These are phyloP conservation scores for Glycine soja DNA, from an alignment of 306 rosid genomes.

Conservation along the genomic window DNA sequence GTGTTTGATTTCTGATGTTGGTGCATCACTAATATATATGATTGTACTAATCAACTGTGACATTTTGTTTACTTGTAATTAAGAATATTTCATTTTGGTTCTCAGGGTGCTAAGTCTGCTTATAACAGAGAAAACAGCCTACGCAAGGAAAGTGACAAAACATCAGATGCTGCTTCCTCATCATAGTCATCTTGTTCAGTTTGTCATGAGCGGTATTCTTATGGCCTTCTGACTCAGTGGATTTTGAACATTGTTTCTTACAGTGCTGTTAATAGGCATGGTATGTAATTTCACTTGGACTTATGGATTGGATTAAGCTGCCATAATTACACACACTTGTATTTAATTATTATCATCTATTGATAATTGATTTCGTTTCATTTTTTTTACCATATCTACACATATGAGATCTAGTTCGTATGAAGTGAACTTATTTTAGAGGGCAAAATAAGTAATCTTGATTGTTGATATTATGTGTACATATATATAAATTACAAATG, in stretches of 20 bases:
- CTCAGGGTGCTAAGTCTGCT: conserved; percentile 79
- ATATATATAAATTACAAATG: no score
- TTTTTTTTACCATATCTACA: not conserved
- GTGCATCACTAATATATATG: no score
- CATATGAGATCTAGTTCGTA: not conserved
- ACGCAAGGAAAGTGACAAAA: conserved; percentile 62
- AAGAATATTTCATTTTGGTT: conserved; percentile 41
- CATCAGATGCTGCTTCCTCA: conserved; percentile 53
- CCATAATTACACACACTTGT: not conserved
- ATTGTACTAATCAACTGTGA: not conserved
- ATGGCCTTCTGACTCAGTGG: not conserved
- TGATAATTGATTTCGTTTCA: not conserved
- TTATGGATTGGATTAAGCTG: conserved; percentile 19
- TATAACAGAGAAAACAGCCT: conserved; percentile 85
- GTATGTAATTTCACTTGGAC: conserved; percentile 33
- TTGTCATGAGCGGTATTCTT: not conserved
- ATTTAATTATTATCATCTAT: not conserved
- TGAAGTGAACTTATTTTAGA: not conserved
- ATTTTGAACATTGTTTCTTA: conserved; percentile 23
- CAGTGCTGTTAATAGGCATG: conserved; percentile 41
- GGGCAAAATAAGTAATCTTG: not conserved
- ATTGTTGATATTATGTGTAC: no score
- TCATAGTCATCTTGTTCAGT: conserved; percentile 51
- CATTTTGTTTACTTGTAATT: not conserved
- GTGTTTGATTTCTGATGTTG: conserved; percentile 41